Evolutionary conservation across 495 filamentous ascomycete species (phyloP).

Genomic region (Cercophora samala): DNA sequence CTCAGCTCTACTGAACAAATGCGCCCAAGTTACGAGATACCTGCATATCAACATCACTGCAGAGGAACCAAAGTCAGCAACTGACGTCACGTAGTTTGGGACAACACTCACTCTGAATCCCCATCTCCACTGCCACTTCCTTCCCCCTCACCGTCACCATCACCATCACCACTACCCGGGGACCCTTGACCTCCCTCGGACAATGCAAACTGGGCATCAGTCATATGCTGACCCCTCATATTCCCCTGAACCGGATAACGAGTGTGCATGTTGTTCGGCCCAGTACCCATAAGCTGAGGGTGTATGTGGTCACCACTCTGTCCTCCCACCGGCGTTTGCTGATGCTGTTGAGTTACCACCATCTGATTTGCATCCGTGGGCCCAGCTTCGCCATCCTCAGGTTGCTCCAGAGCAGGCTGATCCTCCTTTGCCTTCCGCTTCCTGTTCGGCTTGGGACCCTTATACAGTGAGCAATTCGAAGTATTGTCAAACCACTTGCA

Average conservation of each 20-base stretch:
- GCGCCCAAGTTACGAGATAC: background rate
- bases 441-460: slow-evolving; percentile 35
- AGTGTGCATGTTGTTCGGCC: background rate
- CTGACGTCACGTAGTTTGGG: background rate
- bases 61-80: background rate
- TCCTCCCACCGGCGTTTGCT: background rate
- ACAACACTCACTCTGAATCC: background rate
- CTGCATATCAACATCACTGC: background rate
- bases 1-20: background rate
- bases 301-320: background rate
- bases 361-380: background rate
- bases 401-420: background rate
- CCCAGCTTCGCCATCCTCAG: background rate
- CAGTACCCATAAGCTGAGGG: background rate
- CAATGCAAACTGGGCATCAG: background rate
- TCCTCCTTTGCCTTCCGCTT: slow-evolving; percentile 34
- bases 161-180: background rate
- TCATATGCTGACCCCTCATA: background rate
- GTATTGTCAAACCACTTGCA: slow-evolving; percentile 42
- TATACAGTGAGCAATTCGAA: slow-evolving; percentile 33
- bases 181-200: background rate
- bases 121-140: background rate
- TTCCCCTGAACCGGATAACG: background rate
- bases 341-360: background rate
- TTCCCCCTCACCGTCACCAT: background rate